phyloP scores from a whole-genome alignment of 345 rosid genomes.

The Durio zibethinus region DNA sequence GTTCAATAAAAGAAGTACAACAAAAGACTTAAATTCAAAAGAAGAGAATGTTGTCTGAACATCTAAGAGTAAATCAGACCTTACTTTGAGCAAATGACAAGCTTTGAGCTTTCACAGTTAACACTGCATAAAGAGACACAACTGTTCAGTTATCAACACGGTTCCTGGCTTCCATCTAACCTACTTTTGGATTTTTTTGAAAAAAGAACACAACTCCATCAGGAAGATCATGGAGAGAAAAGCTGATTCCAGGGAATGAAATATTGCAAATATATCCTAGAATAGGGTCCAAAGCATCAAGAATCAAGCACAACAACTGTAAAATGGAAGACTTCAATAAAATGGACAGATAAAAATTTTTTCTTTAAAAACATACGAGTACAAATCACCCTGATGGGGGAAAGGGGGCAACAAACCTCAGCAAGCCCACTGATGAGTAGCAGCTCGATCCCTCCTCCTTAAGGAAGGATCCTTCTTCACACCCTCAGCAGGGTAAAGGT shows the following conservation, averaged over 20 bases:
- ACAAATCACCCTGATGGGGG: not conserved
- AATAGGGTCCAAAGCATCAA: not conserved
- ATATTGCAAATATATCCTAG: not conserved
- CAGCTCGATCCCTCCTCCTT: conserved; percentile 82
- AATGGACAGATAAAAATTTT: not conserved
- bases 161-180: not conserved
- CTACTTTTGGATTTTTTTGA: not conserved
- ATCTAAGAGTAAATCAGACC: not conserved
- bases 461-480: conserved; percentile 73
- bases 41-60: not conserved
- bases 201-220: not conserved
- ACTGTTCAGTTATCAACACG: not conserved
- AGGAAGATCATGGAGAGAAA: not conserved
- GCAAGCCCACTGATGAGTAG: conserved; percentile 80
- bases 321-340: not conserved
- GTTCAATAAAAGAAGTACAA: not conserved
- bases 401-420: conserved; percentile 53
- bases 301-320: not conserved
- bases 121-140: not conserved
- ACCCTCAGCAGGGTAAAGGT: conserved; percentile 30
- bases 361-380: not conserved
- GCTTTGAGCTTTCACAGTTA: not conserved
- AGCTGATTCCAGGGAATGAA: not conserved
- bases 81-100: not conserved
- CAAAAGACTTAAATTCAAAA: not conserved